Percentiles rank a stretch among this genome's conserved stretches.
Conservation (phyloP, 345 rosid genomes). For the Brassica juncea region DNA sequence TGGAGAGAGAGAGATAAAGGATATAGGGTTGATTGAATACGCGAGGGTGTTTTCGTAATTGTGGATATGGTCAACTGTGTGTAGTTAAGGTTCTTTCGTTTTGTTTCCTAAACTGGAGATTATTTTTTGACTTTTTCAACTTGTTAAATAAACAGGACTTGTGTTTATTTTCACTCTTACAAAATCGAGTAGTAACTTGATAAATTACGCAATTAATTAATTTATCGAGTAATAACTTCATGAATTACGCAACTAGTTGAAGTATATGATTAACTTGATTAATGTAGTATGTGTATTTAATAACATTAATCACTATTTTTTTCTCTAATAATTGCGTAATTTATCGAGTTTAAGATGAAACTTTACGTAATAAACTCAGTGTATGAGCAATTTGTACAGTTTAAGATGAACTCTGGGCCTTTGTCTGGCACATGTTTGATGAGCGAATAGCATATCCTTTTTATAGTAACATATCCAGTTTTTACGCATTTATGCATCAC, state of each 20-base stretch:
- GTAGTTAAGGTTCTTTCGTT: background rate
- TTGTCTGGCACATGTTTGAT: constrained; percentile 79
- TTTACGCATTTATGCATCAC: background rate
- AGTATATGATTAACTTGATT: background rate
- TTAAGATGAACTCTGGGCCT: constrained; percentile 22
- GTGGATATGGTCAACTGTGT: background rate
- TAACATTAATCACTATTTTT: background rate
- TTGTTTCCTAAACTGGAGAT: background rate
- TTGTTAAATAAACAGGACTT: background rate
- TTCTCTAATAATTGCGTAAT: background rate
- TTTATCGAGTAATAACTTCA: background rate
- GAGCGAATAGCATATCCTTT: constrained; percentile 58
- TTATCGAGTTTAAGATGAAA: background rate
- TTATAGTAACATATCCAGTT: background rate
- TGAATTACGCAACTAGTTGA: background rate
- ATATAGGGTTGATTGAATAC: background rate
- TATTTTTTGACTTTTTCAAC: background rate
- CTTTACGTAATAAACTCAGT: constrained; percentile 49
- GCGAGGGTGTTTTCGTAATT: background rate
- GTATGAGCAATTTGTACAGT: too few relatives aligned
- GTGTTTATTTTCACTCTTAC: background rate
- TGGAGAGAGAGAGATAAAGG: background rate
- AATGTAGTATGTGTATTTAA: background rate
- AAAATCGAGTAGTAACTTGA: background rate
- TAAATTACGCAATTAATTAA: too few relatives aligned